Conservation (phyloP, 23 red algal genomes). For the Gracilaria domingensis region DNA sequence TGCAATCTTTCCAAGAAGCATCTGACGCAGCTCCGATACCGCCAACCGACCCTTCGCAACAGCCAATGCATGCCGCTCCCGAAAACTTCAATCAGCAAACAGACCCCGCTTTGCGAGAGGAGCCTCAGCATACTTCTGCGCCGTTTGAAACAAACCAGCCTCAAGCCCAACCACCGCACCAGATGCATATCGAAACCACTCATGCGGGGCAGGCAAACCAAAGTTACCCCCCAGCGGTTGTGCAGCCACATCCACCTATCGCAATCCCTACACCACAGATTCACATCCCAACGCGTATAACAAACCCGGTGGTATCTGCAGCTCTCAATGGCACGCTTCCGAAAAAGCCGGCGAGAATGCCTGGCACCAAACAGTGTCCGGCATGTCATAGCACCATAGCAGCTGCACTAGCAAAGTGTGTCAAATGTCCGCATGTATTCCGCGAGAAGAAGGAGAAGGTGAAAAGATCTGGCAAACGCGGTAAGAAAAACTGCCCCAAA, state of each 20-base stretch:
- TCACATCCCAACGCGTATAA: background rate
- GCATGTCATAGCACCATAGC: slow-evolving; percentile 63
- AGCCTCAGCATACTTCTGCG: background rate
- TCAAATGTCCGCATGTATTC: slow-evolving; percentile 62
- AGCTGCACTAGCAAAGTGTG: slow-evolving; percentile 66
- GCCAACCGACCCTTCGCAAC: background rate
- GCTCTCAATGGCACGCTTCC: slow-evolving; percentile 20
- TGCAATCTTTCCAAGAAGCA: background rate
- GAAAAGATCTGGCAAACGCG: slow-evolving; percentile 75
- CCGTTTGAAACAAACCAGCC: background rate
- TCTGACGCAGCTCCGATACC: background rate
- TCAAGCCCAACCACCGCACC: background rate
- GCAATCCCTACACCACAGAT: background rate
- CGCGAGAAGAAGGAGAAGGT: slow-evolving; percentile 88
- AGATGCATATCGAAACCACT: background rate
- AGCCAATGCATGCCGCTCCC: background rate
- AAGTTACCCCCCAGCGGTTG: background rate
- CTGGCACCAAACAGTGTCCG: slow-evolving; percentile 74
- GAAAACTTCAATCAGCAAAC: background rate
- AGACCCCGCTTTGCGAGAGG: background rate
- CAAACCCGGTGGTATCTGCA: background rate
- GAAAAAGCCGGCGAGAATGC: slow-evolving; percentile 49
- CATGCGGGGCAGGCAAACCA: background rate
- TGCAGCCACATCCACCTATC: background rate
- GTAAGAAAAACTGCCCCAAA: slow-evolving; percentile 82